A percentile compares a stretch with the other conserved stretches of the same genome.
Conservation (phyloP, 352 stramenopile species). For the Globisporangium nagaii region DNA sequence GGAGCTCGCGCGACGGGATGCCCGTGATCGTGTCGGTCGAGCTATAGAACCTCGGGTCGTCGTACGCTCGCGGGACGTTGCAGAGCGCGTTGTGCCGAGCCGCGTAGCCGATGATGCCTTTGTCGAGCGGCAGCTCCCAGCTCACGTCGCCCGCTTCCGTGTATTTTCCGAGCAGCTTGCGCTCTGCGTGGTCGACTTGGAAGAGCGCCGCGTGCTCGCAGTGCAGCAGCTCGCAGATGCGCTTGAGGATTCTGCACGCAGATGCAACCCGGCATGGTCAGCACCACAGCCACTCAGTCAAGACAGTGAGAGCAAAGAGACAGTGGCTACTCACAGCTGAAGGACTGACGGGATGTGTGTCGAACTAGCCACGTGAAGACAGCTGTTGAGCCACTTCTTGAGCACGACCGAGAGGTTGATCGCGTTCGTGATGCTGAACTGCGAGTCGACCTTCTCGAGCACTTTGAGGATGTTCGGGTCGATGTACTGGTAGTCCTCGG, state of each 20-base stretch:
- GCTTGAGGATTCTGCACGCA: constrained; percentile 31
- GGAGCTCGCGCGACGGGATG: constrained; percentile 47
- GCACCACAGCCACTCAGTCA: background rate
- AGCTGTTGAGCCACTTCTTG: constrained; percentile 76
- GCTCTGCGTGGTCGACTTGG: constrained; percentile 36
- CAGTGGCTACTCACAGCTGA: constrained; percentile 14
- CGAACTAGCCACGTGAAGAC: constrained; percentile 51
- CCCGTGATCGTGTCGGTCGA: constrained; percentile 64
- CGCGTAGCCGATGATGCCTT: constrained; percentile 56
- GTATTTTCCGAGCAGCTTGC: constrained; percentile 29
- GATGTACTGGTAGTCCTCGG: constrained; percentile 62
- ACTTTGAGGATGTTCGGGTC: constrained; percentile 78
- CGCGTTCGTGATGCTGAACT: constrained; percentile 81
- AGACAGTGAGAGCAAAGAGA: background rate
- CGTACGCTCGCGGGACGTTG: constrained; percentile 60
- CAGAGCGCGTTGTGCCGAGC: constrained; percentile 47
- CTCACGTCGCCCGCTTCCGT: constrained; percentile 35
- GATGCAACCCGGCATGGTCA: background rate
- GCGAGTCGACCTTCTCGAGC: constrained; percentile 77
- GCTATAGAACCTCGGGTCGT: constrained; percentile 73
- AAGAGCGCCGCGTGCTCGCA: constrained; percentile 70
- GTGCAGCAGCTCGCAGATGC: constrained; percentile 55
- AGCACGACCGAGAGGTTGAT: constrained; percentile 57
- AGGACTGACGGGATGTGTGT: constrained; percentile 36
- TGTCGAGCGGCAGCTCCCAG: constrained; percentile 68